Conservation (phyloP, 2,329 filamentous ascomycete species). For the Claviceps sorghi region DNA sequence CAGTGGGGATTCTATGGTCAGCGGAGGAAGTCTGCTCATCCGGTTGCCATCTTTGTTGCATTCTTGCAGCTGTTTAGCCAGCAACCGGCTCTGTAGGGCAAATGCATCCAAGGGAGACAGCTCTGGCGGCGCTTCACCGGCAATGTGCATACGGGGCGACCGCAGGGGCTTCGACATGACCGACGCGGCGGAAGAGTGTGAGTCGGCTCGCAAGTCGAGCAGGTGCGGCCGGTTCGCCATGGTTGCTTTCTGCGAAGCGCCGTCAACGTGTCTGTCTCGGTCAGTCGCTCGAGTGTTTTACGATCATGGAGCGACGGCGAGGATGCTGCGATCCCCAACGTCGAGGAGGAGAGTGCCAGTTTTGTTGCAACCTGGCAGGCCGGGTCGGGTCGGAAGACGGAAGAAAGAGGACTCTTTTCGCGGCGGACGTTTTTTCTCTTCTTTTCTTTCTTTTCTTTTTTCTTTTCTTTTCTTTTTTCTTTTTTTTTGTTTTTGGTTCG, state of each 20-base stretch:
- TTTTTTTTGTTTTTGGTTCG: neutral
- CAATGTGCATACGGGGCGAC: constrained; percentile 63
- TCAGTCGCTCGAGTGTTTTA: constrained; percentile 9
- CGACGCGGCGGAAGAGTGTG: constrained; percentile 32
- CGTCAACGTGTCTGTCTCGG: constrained; percentile 8
- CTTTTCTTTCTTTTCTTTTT: neutral
- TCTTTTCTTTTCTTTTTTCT: neutral
- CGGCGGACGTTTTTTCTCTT: neutral
- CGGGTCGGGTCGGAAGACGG: neutral
- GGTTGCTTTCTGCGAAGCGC: constrained; percentile 5
- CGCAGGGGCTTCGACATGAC: constrained; percentile 39
- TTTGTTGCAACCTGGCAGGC: neutral
- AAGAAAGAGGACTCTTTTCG: neutral
- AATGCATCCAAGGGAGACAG: constrained; percentile 93
- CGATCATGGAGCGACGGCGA: constrained; percentile 7
- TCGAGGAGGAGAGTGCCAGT: neutral
- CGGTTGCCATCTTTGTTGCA: constrained; percentile 58
- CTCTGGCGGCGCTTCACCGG: constrained; percentile 72
- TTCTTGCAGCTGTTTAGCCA: constrained; percentile 78
- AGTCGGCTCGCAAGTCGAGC: constrained; percentile 45
- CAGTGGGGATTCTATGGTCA: constrained; percentile 70
- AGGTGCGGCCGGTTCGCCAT: constrained; percentile 45
- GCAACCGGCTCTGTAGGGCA: constrained; percentile 73
- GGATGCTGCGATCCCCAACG: constrained; percentile 1
- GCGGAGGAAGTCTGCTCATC: constrained; percentile 71